phyloP scores from a whole-genome alignment of 108 stramenopile species.

The Pseudonitzschia pungens region DNA sequence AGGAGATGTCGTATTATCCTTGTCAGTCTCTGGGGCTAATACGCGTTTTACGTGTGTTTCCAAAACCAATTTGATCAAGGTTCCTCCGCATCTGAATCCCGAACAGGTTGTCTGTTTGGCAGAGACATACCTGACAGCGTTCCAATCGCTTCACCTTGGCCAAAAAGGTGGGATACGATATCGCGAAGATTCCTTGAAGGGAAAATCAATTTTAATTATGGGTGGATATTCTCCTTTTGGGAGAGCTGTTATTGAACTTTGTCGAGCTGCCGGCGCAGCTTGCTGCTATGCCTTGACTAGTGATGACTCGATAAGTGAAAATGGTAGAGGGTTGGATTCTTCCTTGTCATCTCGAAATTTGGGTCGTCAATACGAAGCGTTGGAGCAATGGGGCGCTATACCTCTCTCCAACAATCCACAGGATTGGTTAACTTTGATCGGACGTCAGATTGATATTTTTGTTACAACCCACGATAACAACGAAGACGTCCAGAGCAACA shows the following conservation, averaged over 20 bases:
- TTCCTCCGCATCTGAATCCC: slow-evolving; percentile 39
- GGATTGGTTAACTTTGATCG: slow-evolving; percentile 55
- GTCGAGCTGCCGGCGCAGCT: slow-evolving; percentile 57
- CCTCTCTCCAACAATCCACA: slow-evolving; percentile 47
- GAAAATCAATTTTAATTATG: slow-evolving; percentile 64
- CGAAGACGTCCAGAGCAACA: neutral
- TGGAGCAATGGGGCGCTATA: slow-evolving; percentile 48
- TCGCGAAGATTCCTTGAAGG: slow-evolving; percentile 37
- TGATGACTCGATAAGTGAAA: neutral
- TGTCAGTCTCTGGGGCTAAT: slow-evolving; percentile 52
- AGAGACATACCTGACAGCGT: slow-evolving; percentile 76
- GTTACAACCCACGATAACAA: slow-evolving; percentile 33
- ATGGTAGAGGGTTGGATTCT: neutral
- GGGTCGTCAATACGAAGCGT: slow-evolving; percentile 37
- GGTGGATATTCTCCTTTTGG: slow-evolving; percentile 64
- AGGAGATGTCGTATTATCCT: slow-evolving; percentile 63
- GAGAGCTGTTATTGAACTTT: slow-evolving; percentile 60
- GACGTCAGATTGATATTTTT: slow-evolving; percentile 50
- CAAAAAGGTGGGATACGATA: slow-evolving; percentile 44
- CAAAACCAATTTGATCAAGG: slow-evolving; percentile 51
- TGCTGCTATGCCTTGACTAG: slow-evolving; percentile 51
- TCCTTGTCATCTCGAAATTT: neutral
- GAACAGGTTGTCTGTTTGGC: slow-evolving; percentile 61
- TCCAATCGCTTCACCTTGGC: slow-evolving; percentile 63
- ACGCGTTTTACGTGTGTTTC: slow-evolving; percentile 54